Evolutionary conservation across 306 rosid species (phyloP).

Genomic region (Vigna unguiculata): DNA sequence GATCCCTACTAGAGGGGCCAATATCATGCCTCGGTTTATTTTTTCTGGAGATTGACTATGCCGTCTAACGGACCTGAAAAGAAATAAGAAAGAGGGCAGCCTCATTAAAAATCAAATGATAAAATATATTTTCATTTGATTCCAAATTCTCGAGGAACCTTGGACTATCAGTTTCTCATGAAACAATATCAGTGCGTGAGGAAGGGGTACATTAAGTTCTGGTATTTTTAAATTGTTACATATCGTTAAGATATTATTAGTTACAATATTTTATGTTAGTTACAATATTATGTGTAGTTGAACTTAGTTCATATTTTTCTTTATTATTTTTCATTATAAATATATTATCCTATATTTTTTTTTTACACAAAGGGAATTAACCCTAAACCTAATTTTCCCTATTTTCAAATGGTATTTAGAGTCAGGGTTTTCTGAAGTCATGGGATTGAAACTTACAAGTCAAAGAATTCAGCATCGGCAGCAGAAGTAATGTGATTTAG

Average conservation of each 20-base stretch:
- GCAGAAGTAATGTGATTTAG: constrained; percentile 83
- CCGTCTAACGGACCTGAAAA: constrained; percentile 80
- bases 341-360: no score
- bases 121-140: constrained; percentile 21
- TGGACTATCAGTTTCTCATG: constrained; percentile 5
- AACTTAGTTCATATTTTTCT: no score
- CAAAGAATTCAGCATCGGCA: constrained; percentile 87
- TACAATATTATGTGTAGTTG: no score
- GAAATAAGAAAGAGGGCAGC: background rate
- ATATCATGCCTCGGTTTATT: constrained; percentile 88
- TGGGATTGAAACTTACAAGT: constrained; percentile 69
- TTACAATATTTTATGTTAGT: no score
- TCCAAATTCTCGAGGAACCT: constrained; percentile 28
- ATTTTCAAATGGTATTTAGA: no score
- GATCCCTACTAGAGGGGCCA: constrained; percentile 93
- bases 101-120: constrained; percentile 17
- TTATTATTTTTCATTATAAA: no score
- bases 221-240: background rate
- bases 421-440: background rate
- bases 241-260: no score
- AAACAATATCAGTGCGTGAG: constrained; percentile 21
- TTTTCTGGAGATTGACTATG: constrained; percentile 81
- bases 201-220: background rate
- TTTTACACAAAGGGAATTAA: no score
- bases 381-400: no score